A percentile compares a stretch with the other conserved stretches of the same genome.
phyloP scores from a whole-genome alignment of 2,329 filamentous ascomycete genomes.

The Fusarium praegraminearum region DNA sequence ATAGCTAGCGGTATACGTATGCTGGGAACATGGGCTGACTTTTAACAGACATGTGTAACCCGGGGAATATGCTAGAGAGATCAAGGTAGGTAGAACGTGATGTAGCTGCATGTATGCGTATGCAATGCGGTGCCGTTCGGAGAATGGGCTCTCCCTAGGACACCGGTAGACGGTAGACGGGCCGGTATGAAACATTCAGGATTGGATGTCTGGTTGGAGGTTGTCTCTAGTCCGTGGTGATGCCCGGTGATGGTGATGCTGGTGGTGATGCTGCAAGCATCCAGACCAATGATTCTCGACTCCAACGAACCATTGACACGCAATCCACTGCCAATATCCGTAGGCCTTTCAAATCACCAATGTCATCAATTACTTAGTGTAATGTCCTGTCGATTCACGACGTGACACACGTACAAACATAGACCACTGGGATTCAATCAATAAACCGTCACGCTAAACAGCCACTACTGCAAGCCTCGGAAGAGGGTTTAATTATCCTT shows the following conservation, averaged over 20 bases:
- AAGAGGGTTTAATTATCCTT: slow-evolving; percentile 33
- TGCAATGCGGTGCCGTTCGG: slow-evolving; percentile 20
- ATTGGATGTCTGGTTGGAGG: background rate
- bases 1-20: slow-evolving; percentile 3
- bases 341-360: background rate
- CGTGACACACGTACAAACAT: slow-evolving; percentile 3
- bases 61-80: slow-evolving; percentile 11
- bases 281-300: background rate
- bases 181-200: slow-evolving; percentile 31
- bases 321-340: background rate
- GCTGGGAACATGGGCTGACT: background rate
- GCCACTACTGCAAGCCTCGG: slow-evolving; percentile 42
- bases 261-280: background rate
- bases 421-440: slow-evolving; percentile 36
- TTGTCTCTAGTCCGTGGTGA: background rate
- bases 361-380: background rate
- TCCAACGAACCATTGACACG: background rate
- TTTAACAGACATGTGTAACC: slow-evolving; percentile 4
- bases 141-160: slow-evolving; percentile 8
- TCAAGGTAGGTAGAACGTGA: background rate
- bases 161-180: slow-evolving; percentile 17
- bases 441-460: slow-evolving; percentile 47
- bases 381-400: slow-evolving; percentile 1
- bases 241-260: background rate
- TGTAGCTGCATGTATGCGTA: background rate